Evolutionary conservation across 2,329 filamentous ascomycete genomes (phyloP), one percentile per base, ranked within the genome.

Genomic region (Aureobasidium sp.): DNA sequence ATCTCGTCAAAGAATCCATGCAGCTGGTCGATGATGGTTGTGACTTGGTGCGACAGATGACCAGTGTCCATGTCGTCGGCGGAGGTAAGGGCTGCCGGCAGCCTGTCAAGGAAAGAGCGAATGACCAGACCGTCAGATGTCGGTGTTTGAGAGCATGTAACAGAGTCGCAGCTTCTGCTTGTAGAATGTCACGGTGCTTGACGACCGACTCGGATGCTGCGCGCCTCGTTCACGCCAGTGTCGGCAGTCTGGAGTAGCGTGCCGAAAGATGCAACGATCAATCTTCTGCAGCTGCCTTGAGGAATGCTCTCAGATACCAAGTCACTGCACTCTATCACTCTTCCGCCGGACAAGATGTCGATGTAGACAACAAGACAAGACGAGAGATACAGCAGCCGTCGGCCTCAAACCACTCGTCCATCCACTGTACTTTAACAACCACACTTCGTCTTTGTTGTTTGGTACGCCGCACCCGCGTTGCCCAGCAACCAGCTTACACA

Each of bases 1-100:
- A 99, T 99, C 73, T 99, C 93, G 75, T 99, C 94, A 72, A 97
- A 99, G 63, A 97, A 84, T 67, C 89, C 89, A 77, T 97, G 93
- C 64, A 99, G 84, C 77, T 97, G 91, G 75, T 85, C 86, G 73
- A 97, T 91, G 72, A 96, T 97, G 70, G 85, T 91, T 68, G 91
- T 94, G 78, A 99, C 90, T 84, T 97, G 94, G 75, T 95, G 91
- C 69, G 91, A 89, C 73, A 97, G 82, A 76, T 95, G 95, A 74
- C 89, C 90, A 63, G 92, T 91, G 77, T 97, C 92, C 87, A 97
- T 96, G 60, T 64, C 36, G 57, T 64, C 57, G 57, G 15, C 67
- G 67, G 52, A 48, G 44, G 55, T 5, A 26, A 15, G 41, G 62
- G 68, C 69, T 69, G 69, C 68, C 70, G 68, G 70, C 70, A 70